Evolutionary conservation across 1,139 yeast species (phyloP), one percentile per base, ranked within the genome.

Genomic region (Candida anutae): DNA sequence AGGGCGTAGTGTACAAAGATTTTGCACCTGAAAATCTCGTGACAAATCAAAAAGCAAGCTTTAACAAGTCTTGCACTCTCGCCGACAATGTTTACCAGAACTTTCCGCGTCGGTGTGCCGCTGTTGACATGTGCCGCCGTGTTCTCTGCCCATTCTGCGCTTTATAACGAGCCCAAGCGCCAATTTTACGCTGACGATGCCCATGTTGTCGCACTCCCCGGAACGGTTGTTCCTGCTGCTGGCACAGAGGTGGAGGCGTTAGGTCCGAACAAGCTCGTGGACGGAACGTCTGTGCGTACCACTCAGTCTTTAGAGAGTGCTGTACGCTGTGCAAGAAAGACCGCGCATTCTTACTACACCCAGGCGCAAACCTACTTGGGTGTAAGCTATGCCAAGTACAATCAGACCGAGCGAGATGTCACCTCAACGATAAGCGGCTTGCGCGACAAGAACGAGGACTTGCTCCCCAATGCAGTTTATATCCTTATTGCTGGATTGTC

Each of bases 391-490:
- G 48, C 60, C 24, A 57, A 57, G 27, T 76, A 74, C 42, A 68
- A 78, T 40, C 54, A 60, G 16, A 70, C 73, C 5, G 96, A 88
- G 55, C 68, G 77, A 45, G 59, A 67, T 34, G 74, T 85, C 27
- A 73, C 87, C 5, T 50, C 66, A 18, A 79, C 94, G 1, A 58
- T 87, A 12, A 71, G 90, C 16, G 65, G 65, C 13, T 64, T 90
- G 40, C 90, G 82, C 52, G 72, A 75, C 40, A 76, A 69, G 39
- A 61, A 70, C 28, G 97, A 87, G 53, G 83, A 77, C 35, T 56
- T 88, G 29, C 61, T 82, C 26, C 94, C 96, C 8, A 85, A 84
- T 34, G 58, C 79, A 4, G 58, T 84, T 16, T 87, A 83, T 46
- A 65, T 84, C 16, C 47, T 74, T 9, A 74, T 87, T 23, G 90